These are phyloP conservation scores for Flaveria linearis DNA, from an alignment of 129 eudicot species.

Conservation along the genomic window DNA sequence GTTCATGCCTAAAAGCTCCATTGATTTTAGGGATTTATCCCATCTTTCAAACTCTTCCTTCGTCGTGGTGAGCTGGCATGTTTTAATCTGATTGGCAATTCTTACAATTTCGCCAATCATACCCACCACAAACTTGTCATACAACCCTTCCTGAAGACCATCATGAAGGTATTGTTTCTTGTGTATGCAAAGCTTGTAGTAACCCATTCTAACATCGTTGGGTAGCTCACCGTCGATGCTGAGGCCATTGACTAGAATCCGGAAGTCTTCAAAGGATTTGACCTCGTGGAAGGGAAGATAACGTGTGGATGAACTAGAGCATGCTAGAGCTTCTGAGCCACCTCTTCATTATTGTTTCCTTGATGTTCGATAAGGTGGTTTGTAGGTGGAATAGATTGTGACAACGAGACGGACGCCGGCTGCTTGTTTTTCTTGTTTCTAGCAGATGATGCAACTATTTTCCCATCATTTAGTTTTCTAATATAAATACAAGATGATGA, in stretches of 20 bases:
- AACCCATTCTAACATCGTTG: background rate
- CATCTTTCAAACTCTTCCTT: constrained; percentile 58
- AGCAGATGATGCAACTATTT: background rate
- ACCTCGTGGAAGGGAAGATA: constrained; percentile 34
- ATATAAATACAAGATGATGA: background rate
- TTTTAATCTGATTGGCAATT: too few species aligned
- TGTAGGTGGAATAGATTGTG: background rate
- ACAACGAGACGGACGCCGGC: constrained; percentile 2
- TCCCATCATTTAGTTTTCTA: background rate
- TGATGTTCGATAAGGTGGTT: constrained; percentile 27
- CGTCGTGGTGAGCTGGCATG: too few species aligned
- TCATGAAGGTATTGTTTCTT: too few species aligned
- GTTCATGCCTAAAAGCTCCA: constrained; percentile 64
- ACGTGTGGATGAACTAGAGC: constrained; percentile 12
- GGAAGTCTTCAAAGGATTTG: constrained; percentile 58
- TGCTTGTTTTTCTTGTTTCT: constrained; percentile 40
- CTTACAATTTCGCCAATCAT: too few species aligned
- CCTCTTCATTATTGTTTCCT: background rate
- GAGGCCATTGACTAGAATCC: constrained; percentile 46
- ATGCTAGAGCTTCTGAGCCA: constrained; percentile 44
- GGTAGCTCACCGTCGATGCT: constrained; percentile 63
- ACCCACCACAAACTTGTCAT: too few species aligned
- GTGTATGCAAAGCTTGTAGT: too few species aligned
- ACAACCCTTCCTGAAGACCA: too few species aligned
- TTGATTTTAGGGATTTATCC: constrained; percentile 62